These are phyloP conservation scores for Polytrichum commune DNA, from an alignment of 225 moss, liverwort and hornwort species.

Conservation along the genomic window DNA sequence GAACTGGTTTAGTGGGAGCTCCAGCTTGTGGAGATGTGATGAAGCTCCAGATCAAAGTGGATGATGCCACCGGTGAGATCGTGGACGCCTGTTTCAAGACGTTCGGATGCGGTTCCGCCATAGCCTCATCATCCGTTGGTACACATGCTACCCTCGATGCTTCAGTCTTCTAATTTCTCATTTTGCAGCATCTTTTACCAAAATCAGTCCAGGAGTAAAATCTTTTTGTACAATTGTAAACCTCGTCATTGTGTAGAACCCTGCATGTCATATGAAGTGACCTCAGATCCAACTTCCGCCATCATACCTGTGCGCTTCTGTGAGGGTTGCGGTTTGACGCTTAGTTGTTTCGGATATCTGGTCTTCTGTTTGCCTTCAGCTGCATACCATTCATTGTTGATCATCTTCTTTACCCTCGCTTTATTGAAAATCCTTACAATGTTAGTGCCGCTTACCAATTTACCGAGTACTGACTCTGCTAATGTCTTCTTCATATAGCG, in stretches of 20 bases:
- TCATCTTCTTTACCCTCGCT: neutral
- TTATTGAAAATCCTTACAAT: neutral
- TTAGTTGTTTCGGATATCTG: neutral
- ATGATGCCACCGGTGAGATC: constrained; percentile 82
- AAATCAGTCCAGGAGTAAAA: neutral
- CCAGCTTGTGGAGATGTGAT: constrained; percentile 99
- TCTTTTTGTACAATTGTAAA: neutral
- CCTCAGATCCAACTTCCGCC: no score
- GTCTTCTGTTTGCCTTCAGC: neutral
- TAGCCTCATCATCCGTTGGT: constrained; percentile 97
- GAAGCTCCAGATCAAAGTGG: constrained; percentile 98
- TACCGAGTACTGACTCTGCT: neutral
- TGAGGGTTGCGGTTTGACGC: neutral
- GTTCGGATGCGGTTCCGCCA: constrained; percentile 96
- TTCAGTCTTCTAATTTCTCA: neutral
- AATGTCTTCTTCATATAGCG: constrained; percentile 45
- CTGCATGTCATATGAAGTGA: neutral
- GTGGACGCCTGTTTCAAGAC: constrained; percentile 96
- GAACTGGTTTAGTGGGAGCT: constrained; percentile 93
- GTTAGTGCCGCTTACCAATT: neutral
- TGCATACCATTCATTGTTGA: neutral
- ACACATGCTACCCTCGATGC: constrained; percentile 10
- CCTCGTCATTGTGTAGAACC: neutral
- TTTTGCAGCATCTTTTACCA: no score
- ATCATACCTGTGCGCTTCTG: no score